phyloP scores from a whole-genome alignment of 371 early-diverging fungal species.

The Fennellomyces sp. region DNA sequence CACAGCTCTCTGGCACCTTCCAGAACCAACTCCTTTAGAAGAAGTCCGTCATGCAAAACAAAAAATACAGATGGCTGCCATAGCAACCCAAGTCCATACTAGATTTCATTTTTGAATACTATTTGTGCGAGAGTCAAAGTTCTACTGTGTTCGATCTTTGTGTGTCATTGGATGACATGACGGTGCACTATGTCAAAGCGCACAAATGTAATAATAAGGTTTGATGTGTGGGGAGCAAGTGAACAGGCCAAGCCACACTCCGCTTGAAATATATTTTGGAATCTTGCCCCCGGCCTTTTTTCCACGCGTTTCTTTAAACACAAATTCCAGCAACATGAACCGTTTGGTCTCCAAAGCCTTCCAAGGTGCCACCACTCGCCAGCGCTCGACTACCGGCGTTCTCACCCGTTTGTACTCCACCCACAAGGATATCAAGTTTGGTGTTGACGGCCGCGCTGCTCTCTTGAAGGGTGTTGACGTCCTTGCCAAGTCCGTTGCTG shows the following conservation, averaged over 20 bases:
- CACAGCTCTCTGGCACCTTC: neutral
- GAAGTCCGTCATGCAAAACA: neutral
- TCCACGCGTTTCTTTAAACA: conserved; percentile 11
- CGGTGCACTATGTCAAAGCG: neutral
- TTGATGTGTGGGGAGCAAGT: neutral
- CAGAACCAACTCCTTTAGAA: neutral
- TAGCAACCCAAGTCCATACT: no score
- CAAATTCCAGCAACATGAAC: conserved; percentile 25
- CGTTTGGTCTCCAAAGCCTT: conserved; percentile 46
- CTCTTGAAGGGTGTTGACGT: conserved; percentile 94
- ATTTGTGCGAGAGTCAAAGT: no score
- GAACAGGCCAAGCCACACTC: neutral
- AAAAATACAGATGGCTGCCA: no score
- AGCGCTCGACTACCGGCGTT: conserved; percentile 39
- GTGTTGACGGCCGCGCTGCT: conserved; percentile 92
- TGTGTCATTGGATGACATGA: no score
- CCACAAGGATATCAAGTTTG: conserved; percentile 96
- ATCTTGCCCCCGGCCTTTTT: neutral
- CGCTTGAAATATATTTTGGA: neutral
- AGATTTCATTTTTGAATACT: no score
- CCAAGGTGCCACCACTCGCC: conserved; percentile 27
- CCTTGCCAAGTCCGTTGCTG: conserved; percentile 96
- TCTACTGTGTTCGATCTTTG: no score
- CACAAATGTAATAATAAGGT: no score
- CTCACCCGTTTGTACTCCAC: conserved; percentile 76